A percentile compares a stretch with the other conserved stretches of the same genome.
Evolutionary conservation across 2,329 filamentous ascomycete species (phyloP).

Genomic region (Aspergillus novofumigatus): DNA sequence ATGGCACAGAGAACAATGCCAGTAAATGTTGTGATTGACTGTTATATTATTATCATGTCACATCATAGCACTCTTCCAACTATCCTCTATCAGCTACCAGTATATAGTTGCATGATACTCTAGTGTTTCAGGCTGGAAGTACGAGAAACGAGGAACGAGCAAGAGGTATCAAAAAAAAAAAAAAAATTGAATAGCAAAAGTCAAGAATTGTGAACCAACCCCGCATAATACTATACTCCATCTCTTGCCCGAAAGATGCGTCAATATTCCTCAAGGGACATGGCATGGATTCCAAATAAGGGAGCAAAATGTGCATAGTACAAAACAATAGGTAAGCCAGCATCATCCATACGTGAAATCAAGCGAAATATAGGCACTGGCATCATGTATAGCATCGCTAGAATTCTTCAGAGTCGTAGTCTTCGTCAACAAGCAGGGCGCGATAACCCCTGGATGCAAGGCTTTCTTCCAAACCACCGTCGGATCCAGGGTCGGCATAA

Average conservation of each 20-base stretch:
- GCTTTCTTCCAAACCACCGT: constrained; percentile 86
- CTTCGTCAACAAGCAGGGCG: constrained; percentile 72
- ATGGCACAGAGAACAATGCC: not conserved
- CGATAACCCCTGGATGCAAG: constrained; percentile 74
- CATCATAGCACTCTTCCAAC: not conserved
- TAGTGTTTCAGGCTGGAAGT: not conserved
- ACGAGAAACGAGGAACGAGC: no score
- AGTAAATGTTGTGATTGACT: not conserved
- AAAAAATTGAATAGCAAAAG: not conserved
- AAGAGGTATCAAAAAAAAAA: not conserved
- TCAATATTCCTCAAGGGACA: not conserved
- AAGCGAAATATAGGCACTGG: not conserved
- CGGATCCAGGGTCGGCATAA: constrained; percentile 80
- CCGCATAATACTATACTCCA: not conserved
- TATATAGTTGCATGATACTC: not conserved
- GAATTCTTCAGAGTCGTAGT: constrained; percentile 67
- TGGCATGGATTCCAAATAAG: not conserved
- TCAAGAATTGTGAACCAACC: not conserved
- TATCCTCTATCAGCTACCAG: not conserved
- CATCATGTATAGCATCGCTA: constrained; percentile 16
- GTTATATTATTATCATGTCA: not conserved
- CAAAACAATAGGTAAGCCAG: not conserved
- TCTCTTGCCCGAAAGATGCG: not conserved
- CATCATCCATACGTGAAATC: not conserved
- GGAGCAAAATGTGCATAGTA: not conserved